Evolutionary conservation across 2,329 filamentous ascomycete genomes (phyloP).

Genomic region (Sphaerulina vaccinii): DNA sequence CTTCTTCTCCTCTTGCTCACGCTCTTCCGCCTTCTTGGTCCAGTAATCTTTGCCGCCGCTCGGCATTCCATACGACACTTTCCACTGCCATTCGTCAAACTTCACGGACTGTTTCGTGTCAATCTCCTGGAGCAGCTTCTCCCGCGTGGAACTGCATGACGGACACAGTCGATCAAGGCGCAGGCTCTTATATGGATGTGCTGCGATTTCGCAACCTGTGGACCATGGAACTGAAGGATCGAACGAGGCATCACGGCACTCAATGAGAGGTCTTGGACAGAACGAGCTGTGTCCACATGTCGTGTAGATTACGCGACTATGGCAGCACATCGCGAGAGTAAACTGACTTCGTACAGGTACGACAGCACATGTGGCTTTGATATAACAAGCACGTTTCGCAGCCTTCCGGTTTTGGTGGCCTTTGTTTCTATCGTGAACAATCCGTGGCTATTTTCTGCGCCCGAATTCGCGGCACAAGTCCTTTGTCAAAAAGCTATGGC

Average conservation of each 20-base stretch:
- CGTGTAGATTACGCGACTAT: slow-evolving; percentile 44
- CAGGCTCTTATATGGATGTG: slow-evolving; percentile 40
- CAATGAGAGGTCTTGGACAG: slow-evolving; percentile 36
- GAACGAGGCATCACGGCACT: slow-evolving; percentile 37
- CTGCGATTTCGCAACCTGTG: slow-evolving; percentile 30
- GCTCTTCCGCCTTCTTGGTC: slow-evolving; percentile 29
- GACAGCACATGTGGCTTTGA: not conserved
- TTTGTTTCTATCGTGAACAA: not conserved
- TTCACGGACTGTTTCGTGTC: slow-evolving; percentile 33
- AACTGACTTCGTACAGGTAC: not conserved
- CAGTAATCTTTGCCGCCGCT: slow-evolving; percentile 33
- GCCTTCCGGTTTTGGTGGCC: not conserved
- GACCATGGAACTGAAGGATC: slow-evolving; percentile 26
- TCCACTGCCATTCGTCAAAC: slow-evolving; percentile 44
- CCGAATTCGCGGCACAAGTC: not conserved
- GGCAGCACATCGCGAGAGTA: slow-evolving; percentile 42
- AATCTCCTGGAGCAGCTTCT: slow-evolving; percentile 30
- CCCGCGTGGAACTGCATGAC: slow-evolving; percentile 33
- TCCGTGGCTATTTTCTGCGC: not conserved
- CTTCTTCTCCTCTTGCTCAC: slow-evolving; percentile 24
- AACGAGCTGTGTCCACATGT: slow-evolving; percentile 44
- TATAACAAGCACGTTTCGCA: not conserved
- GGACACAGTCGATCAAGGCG: slow-evolving; percentile 38
- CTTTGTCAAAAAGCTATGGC: not conserved
- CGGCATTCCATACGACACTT: slow-evolving; percentile 41